Percentiles rank a stretch among this genome's conserved stretches.
phyloP scores from a whole-genome alignment of 2,329 filamentous ascomycete species.

The Talaromyces sp. region DNA sequence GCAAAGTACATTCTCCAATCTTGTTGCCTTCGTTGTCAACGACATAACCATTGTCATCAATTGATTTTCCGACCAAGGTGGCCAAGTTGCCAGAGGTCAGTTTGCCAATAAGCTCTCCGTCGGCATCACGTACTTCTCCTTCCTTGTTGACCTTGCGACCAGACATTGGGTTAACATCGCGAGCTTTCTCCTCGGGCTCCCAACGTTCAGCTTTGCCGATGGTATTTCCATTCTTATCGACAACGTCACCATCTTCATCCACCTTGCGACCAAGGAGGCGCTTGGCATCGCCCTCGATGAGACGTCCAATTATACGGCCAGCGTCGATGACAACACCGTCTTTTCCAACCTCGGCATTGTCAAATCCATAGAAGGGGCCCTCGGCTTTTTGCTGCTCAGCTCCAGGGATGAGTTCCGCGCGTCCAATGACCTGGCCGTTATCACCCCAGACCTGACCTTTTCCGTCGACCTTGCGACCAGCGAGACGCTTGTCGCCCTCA shows the following conservation, averaged over 20 bases:
- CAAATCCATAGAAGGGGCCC: conserved; percentile 63
- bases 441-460: conserved; percentile 67
- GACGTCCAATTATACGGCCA: conserved; percentile 52
- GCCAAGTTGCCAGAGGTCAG: conserved; percentile 48
- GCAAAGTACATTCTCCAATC: conserved; percentile 64
- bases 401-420: conserved; percentile 58
- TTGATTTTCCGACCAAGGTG: conserved; percentile 45
- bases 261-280: conserved; percentile 66
- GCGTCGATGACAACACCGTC: conserved; percentile 60
- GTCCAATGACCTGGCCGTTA: conserved; percentile 62
- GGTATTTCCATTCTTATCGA: conserved; percentile 68
- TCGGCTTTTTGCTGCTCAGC: conserved; percentile 52
- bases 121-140: conserved; percentile 50
- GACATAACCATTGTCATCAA: conserved; percentile 57
- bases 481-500: conserved; percentile 60
- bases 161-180: conserved; percentile 63
- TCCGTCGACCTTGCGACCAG: conserved; percentile 65
- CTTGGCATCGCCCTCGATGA: conserved; percentile 67
- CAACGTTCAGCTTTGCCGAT: conserved; percentile 70
- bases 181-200: conserved; percentile 61
- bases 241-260: conserved; percentile 69
- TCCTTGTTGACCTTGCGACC: conserved; percentile 56
- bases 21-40: conserved; percentile 64
- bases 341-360: conserved; percentile 59
- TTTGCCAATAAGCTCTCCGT: conserved; percentile 51